These are phyloP conservation scores for Amniculicola lignicola DNA, from an alignment of 495 filamentous ascomycete species.

Conservation along the genomic window DNA sequence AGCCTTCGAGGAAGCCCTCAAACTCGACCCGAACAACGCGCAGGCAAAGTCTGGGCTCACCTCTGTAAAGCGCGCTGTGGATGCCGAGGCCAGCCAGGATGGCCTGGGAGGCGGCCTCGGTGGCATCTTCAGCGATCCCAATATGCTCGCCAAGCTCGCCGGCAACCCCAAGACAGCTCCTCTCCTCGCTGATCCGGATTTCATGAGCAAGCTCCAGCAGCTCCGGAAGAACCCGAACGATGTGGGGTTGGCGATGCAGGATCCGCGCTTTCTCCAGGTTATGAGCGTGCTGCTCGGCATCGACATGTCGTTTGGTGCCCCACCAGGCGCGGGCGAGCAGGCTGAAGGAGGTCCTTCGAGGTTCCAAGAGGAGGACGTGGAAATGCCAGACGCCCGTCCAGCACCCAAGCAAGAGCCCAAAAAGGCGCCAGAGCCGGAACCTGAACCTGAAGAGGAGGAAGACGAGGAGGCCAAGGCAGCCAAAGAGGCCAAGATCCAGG, in stretches of 20 bases:
- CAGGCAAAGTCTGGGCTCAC: conserved; percentile 86
- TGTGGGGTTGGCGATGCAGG: conserved; percentile 74
- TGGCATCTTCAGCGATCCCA: conserved; percentile 89
- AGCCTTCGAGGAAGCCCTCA: conserved; percentile 87
- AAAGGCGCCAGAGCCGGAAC: conserved; percentile 59
- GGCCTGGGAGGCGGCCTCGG: conserved; percentile 72
- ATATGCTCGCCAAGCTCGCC: conserved; percentile 83
- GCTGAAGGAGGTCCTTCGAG: conserved; percentile 47
- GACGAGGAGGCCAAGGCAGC: conserved; percentile 80
- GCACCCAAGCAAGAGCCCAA: conserved; percentile 49
- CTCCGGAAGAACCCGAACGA: conserved; percentile 76
- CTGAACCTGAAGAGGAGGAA: conserved; percentile 60
- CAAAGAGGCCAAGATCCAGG: conserved; percentile 86
- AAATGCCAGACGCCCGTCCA: conserved; percentile 69
- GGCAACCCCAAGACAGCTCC: conserved; percentile 86
- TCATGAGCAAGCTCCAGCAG: conserved; percentile 85
- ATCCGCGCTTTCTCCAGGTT: conserved; percentile 90
- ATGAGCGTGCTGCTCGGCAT: conserved; percentile 91
- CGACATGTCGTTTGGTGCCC: conserved; percentile 79
- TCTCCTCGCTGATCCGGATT: conserved; percentile 78
- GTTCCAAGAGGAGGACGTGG: conserved; percentile 64
- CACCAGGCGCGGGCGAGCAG: conserved; percentile 48
- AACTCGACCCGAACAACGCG: conserved; percentile 85
- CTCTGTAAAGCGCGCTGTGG: conserved; percentile 82
- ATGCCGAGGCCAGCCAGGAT: conserved; percentile 67